A percentile compares a stretch with the other conserved stretches of the same genome.
Conservation (phyloP, 352 stramenopile species). For the Hyphochytrium catenoides region DNA sequence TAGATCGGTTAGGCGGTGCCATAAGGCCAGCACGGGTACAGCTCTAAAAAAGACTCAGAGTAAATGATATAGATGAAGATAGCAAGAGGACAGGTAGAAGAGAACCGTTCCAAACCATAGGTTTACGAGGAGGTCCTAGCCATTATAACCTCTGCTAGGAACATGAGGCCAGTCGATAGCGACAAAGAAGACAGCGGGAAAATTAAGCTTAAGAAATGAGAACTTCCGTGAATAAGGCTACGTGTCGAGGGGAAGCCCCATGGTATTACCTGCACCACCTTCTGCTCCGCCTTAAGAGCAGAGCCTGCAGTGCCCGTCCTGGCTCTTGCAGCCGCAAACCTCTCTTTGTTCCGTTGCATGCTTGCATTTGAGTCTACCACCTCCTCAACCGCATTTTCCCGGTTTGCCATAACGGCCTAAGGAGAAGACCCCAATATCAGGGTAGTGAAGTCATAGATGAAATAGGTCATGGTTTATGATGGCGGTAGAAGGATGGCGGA, state of each 20-base stretch:
- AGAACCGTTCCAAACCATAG: no score
- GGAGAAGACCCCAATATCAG: constrained; percentile 2
- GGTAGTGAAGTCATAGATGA: background rate
- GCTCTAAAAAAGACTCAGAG: no score
- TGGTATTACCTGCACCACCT: constrained; percentile 59
- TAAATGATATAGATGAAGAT: no score
- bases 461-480: background rate
- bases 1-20: no score
- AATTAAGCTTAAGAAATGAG: background rate
- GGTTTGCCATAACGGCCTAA: constrained; percentile 56
- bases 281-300: constrained; percentile 57
- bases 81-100: no score
- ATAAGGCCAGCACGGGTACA: no score
- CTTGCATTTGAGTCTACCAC: constrained; percentile 62
- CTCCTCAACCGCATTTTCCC: constrained; percentile 50
- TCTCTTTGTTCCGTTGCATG: constrained; percentile 66
- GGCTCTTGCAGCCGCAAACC: constrained; percentile 45
- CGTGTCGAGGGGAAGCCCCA: constrained; percentile 1
- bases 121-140: no score
- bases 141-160: no score
- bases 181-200: no score
- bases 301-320: constrained; percentile 54
- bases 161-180: no score
- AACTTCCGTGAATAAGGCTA: background rate
- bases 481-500: background rate